Evolutionary conservation across 2,329 filamentous ascomycete genomes (phyloP).

Genomic region (Rhinocladiella similis): DNA sequence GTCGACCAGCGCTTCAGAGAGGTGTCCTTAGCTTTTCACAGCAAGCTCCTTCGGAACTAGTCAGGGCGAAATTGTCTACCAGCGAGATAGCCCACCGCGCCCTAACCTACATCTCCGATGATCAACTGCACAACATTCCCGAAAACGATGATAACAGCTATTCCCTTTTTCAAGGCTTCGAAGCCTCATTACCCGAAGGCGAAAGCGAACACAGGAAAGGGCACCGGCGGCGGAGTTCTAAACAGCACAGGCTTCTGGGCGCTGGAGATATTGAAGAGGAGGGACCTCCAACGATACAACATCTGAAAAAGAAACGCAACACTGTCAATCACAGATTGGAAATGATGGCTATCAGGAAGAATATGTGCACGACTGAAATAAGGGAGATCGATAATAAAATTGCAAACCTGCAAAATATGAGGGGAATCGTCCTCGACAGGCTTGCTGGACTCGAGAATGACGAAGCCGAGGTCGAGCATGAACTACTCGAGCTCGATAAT

Average conservation of each 20-base stretch:
- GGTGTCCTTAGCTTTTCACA: conserved; percentile 88
- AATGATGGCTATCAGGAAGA: conserved; percentile 89
- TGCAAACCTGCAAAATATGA: conserved; percentile 87
- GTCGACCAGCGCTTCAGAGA: conserved; percentile 79
- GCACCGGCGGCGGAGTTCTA: conserved; percentile 67
- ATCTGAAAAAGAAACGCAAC: conserved; percentile 77
- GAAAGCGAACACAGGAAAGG: conserved; percentile 65
- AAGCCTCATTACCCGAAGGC: conserved; percentile 79
- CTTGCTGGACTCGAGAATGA: conserved; percentile 86
- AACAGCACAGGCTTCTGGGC: conserved; percentile 72
- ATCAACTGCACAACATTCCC: conserved; percentile 84
- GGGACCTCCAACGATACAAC: conserved; percentile 66
- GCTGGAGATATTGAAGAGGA: conserved; percentile 60
- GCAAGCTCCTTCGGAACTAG: conserved; percentile 89
- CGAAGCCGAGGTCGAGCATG: conserved; percentile 84
- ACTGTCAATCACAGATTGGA: conserved; percentile 82
- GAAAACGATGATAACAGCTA: conserved; percentile 81
- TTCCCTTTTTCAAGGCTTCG: conserved; percentile 94
- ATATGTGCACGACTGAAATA: conserved; percentile 96
- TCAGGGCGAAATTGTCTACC: conserved; percentile 86
- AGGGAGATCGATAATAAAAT: conserved; percentile 97
- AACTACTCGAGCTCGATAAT: conserved; percentile 64
- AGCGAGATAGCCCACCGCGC: conserved; percentile 93
- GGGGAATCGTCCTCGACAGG: conserved; percentile 84
- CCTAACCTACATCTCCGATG: conserved; percentile 82